phyloP scores from a whole-genome alignment of 257 asterid genomes.

The Gentiana dahurica region DNA sequence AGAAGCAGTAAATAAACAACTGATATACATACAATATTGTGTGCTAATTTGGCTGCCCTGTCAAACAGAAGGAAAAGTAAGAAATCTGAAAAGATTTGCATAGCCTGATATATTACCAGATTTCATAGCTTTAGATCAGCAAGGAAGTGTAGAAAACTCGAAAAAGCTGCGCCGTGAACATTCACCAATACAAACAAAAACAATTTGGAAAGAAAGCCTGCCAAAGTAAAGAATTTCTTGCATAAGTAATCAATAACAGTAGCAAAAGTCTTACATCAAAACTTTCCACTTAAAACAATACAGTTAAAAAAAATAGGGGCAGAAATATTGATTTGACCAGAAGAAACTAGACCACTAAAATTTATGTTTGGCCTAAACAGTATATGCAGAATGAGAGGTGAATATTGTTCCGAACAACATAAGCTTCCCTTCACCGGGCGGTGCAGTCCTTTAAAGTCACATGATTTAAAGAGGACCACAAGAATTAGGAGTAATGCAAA shows the following conservation, averaged over 20 bases:
- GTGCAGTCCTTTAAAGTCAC: too few relatives aligned
- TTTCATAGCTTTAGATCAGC: constrained; percentile 32
- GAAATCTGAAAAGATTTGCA: background rate
- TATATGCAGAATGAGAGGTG: background rate
- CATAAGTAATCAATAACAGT: too few relatives aligned
- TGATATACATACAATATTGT: too few relatives aligned
- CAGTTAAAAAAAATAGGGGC: too few relatives aligned
- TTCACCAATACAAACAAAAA: constrained; percentile 23
- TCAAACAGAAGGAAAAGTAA: background rate
- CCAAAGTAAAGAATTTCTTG: background rate
- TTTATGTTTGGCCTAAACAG: background rate
- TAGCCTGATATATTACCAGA: constrained; percentile 27
- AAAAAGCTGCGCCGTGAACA: constrained; percentile 57
- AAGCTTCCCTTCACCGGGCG: too few relatives aligned
- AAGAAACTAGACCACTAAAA: background rate
- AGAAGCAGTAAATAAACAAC: too few relatives aligned
- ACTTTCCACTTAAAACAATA: too few relatives aligned
- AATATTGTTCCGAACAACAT: too few relatives aligned
- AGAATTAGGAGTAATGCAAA: too few relatives aligned
- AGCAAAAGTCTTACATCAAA: too few relatives aligned
- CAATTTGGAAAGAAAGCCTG: constrained; percentile 6
- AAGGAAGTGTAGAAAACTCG: constrained; percentile 49
- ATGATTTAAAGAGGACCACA: too few relatives aligned
- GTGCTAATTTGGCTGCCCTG: background rate
- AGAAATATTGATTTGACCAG: background rate